phyloP scores from a whole-genome alignment of 768 basidiomycete genomes.

The Hygrophoropsis aurantiaca region DNA sequence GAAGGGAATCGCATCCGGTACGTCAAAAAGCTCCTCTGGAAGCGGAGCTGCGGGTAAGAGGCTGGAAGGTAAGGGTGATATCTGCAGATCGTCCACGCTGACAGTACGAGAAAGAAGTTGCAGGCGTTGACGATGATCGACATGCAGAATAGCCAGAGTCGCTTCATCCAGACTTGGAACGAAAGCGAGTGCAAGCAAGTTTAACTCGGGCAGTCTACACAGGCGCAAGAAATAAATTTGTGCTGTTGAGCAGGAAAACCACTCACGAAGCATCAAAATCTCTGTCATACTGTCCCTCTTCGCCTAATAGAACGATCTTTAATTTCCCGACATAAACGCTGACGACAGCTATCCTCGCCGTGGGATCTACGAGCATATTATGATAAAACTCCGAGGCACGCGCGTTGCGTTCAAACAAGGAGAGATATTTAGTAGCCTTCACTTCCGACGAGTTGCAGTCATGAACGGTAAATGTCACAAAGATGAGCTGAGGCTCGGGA shows the following conservation, averaged over 20 bases:
- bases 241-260: not conserved
- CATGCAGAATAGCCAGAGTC: slow-evolving; percentile 64
- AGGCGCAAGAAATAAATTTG: slow-evolving; percentile 7
- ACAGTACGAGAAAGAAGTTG: slow-evolving; percentile 65
- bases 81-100: slow-evolving; percentile 37
- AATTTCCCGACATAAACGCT: slow-evolving; percentile 72
- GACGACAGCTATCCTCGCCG: slow-evolving; percentile 58
- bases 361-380: slow-evolving; percentile 64
- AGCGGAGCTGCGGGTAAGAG: slow-evolving; percentile 54
- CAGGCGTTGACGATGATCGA: slow-evolving; percentile 61
- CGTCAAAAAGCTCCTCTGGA: slow-evolving; percentile 43
- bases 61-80: slow-evolving; percentile 50
- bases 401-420: slow-evolving; percentile 56
- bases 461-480: slow-evolving; percentile 52
- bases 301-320: slow-evolving; percentile 54
- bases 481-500: slow-evolving; percentile 70
- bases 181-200: slow-evolving; percentile 67
- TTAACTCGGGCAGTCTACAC: slow-evolving; percentile 61
- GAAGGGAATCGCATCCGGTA: slow-evolving; percentile 32
- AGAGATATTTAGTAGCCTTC: slow-evolving; percentile 41
- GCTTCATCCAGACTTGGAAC: slow-evolving; percentile 41
- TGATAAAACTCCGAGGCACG: slow-evolving; percentile 72
- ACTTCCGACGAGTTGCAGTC: slow-evolving; percentile 34
- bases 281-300: slow-evolving; percentile 50
- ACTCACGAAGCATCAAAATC: slow-evolving; percentile 70